phyloP scores from a whole-genome alignment of 768 basidiomycete species.

The Kwoniella heveanensis region DNA sequence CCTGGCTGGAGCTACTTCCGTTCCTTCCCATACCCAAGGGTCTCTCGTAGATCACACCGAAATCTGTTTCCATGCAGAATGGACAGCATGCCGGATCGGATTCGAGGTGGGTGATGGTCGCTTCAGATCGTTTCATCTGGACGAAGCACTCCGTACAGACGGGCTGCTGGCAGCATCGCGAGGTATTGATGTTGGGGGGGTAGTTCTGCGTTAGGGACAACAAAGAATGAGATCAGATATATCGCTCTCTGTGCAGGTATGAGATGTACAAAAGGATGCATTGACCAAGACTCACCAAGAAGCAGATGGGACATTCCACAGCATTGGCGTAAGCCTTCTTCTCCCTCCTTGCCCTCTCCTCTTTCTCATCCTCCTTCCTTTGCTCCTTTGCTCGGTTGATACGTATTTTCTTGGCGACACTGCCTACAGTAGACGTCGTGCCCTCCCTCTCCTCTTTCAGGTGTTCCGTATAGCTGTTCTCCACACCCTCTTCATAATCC shows the following conservation, averaged over 20 bases:
- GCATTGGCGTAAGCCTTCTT: constrained; percentile 80
- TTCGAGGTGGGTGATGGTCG: constrained; percentile 89
- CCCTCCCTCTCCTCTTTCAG: constrained; percentile 38
- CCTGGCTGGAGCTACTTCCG: constrained; percentile 22
- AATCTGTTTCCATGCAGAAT: constrained; percentile 96
- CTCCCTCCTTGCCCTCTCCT: constrained; percentile 61
- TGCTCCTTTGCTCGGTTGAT: constrained; percentile 34
- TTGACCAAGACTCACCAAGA: constrained; percentile 75
- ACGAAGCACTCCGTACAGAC: constrained; percentile 99
- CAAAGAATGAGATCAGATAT: too few species aligned
- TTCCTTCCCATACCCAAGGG: constrained; percentile 22
- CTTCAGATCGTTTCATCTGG: constrained; percentile 95
- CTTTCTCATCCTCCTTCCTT: constrained; percentile 31
- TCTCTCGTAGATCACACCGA: constrained; percentile 87
- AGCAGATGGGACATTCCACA: constrained; percentile 96
- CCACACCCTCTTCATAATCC: constrained; percentile 43
- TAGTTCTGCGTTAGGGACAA: too few species aligned
- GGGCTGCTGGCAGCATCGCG: constrained; percentile 95
- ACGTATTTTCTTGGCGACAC: constrained; percentile 37
- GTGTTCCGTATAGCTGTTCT: constrained; percentile 44
- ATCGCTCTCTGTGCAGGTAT: too few species aligned
- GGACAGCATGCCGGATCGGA: constrained; percentile 97
- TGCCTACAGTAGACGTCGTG: constrained; percentile 13
- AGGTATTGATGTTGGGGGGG: constrained; percentile 93
- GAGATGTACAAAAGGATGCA: too few species aligned